Base-by-base conservation (phyloP, 108 stramenopile genomes). In the Stephanodiscus minutulus region DNA sequence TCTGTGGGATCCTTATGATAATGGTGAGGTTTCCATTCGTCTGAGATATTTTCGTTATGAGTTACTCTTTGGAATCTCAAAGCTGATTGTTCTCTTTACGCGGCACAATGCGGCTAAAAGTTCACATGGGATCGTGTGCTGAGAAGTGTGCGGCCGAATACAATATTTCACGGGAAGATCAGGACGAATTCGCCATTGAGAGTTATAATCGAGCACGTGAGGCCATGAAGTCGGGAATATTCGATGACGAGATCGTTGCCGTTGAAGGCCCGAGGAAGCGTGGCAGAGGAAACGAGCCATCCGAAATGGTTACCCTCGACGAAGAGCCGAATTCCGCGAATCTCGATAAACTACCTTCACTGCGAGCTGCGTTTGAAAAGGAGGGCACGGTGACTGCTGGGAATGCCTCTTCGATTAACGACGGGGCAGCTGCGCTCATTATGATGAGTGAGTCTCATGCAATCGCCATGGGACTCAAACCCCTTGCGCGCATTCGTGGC, bases 381-480 rank as follows among this genome's bases (percentile, higher is more conserved):
- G 90, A 81, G 53, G 97, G 98, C 43, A 97, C 94, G 9, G 92
- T 99, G 39, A 99, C 98, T 7, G 97, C 98, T n/a, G 97, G 95
- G 2, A 99, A 99, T 77, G 95, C 98, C 7, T 94, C 93, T 25
- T 88, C 89, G 11, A 82, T 99, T 46, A 99, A 98, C 66, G 98
- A 99, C 66, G 98, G 98, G 33, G 98, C 98, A 1, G 86, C 95
- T 24, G 95, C 97, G 5, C 64, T 98, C 52, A 84, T 99, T 52
- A 52, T 99, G 31, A 97, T 95, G 95, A 83, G 79, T 52, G 91
- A 91, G 72, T 75, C 68, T 10, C 69, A 85, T 17, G 95, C 95
- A 0, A 41, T 73, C 18, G 82, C 73, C 12, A 66, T 72, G 39
- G 93, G 93, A 1, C 81, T 96, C 35, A 65, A 55, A 25, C 96